Conservation (phyloP, 2,329 filamentous ascomycete genomes). For the Aureobasidium sp. region DNA sequence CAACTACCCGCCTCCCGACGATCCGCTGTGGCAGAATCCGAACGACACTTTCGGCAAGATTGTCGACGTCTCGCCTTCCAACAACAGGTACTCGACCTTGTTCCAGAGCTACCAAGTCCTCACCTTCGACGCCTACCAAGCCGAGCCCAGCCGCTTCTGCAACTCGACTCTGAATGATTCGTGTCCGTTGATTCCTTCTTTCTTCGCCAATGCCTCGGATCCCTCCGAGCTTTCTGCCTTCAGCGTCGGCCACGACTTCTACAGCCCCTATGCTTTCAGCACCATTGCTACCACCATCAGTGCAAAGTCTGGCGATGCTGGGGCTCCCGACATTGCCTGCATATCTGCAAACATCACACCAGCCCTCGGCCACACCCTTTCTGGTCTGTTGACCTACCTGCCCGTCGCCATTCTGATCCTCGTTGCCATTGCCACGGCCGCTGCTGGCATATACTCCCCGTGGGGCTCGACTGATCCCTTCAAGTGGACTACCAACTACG, state of each 20-base stretch:
- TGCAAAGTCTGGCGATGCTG: slow-evolving; percentile 66
- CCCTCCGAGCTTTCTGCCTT: slow-evolving; percentile 60
- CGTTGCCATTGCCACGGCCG: slow-evolving; percentile 73
- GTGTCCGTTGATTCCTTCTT: slow-evolving; percentile 72
- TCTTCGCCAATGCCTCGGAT: slow-evolving; percentile 51
- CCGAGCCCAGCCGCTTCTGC: slow-evolving; percentile 58
- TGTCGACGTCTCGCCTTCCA: slow-evolving; percentile 50
- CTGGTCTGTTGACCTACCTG: slow-evolving; percentile 65
- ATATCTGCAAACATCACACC: slow-evolving; percentile 79
- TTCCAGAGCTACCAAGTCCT: slow-evolving; percentile 65
- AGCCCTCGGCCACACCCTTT: slow-evolving; percentile 62
- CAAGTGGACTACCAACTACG: slow-evolving; percentile 96
- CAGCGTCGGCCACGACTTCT: slow-evolving; percentile 65
- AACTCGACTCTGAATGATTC: slow-evolving; percentile 48
- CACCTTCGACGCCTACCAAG: slow-evolving; percentile 63
- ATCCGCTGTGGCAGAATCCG: slow-evolving; percentile 55
- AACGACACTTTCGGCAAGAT: slow-evolving; percentile 70
- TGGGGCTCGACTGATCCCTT: slow-evolving; percentile 91
- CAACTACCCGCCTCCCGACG: slow-evolving; percentile 53
- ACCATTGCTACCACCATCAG: slow-evolving; percentile 69
- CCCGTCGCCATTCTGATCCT: slow-evolving; percentile 72
- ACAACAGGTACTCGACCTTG: slow-evolving; percentile 64
- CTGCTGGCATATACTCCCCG: slow-evolving; percentile 81
- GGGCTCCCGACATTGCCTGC: slow-evolving; percentile 63
- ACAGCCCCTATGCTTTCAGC: slow-evolving; percentile 77